phyloP scores from a whole-genome alignment of 2,329 filamentous ascomycete genomes.

The Claviceps africana region DNA sequence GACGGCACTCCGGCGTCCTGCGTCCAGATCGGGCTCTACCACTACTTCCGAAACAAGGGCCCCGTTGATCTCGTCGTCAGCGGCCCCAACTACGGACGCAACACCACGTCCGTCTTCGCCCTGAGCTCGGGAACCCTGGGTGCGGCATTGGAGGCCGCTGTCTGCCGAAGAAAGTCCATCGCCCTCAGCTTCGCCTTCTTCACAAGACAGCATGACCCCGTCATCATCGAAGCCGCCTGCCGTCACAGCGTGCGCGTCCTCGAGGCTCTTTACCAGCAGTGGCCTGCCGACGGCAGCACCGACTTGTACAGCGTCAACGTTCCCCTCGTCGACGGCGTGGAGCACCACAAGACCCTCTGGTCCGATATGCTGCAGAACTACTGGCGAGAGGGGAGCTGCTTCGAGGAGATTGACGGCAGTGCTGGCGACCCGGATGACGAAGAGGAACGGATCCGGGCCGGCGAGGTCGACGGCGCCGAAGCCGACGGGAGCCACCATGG shows the following conservation, averaged over 20 bases:
- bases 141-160: constrained; percentile 62
- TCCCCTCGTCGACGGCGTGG: constrained; percentile 65
- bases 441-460: constrained; percentile 60
- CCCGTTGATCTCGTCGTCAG: constrained; percentile 65
- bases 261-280: constrained; percentile 63
- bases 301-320: constrained; percentile 91
- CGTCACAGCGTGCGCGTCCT: constrained; percentile 62
- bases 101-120: constrained; percentile 68
- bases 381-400: constrained; percentile 76
- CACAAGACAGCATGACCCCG: constrained; percentile 66
- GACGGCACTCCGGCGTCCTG: constrained; percentile 71
- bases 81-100: constrained; percentile 72
- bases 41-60: constrained; percentile 60
- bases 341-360: constrained; percentile 59
- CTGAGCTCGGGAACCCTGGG: constrained; percentile 66
- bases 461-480: constrained; percentile 23
- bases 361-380: constrained; percentile 82
- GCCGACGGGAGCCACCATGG: constrained; percentile 28
- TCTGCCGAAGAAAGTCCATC: constrained; percentile 56
- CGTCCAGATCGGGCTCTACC: constrained; percentile 68
- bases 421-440: constrained; percentile 51
- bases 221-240: constrained; percentile 65
- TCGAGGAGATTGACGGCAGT: constrained; percentile 61
- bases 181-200: constrained; percentile 89
- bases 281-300: constrained; percentile 49